phyloP scores from a whole-genome alignment of 306 rosid genomes.

The Sicyos edulis region DNA sequence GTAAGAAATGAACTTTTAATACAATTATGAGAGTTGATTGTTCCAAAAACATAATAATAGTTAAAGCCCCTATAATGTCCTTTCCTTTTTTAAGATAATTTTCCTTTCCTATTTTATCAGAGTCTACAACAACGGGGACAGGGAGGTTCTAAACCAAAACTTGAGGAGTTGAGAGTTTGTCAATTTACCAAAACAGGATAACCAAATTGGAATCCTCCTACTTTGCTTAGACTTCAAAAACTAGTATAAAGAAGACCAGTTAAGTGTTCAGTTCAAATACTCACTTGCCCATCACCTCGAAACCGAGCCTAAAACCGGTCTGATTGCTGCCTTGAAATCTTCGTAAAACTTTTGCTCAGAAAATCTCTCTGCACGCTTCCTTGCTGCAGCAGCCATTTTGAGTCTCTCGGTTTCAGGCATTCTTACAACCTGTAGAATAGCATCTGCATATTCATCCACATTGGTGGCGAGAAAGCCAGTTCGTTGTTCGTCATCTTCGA shows the following conservation, averaged over 20 bases:
- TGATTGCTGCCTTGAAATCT: constrained; percentile 66
- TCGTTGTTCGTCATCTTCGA: constrained; percentile 66
- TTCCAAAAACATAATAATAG: neutral
- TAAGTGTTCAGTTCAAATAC: constrained; percentile 5
- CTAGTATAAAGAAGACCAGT: constrained; percentile 5
- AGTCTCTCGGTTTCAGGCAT: constrained; percentile 66
- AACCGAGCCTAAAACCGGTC: constrained; percentile 35
- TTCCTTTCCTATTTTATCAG: neutral
- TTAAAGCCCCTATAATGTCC: neutral
- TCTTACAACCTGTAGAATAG: constrained; percentile 46
- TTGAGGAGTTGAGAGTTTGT: neutral
- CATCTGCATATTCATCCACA: constrained; percentile 74
- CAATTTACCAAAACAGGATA: neutral
- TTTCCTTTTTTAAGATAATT: neutral
- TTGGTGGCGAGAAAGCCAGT: constrained; percentile 81
- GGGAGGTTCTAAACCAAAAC: neutral
- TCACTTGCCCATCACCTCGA: constrained; percentile 27
- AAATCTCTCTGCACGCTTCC: constrained; percentile 68
- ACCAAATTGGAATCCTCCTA: neutral
- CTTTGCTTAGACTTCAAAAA: neutral
- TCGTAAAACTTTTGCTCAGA: constrained; percentile 80
- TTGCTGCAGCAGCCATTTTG: constrained; percentile 74
- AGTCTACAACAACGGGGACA: neutral
- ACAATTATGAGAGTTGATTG: neutral
- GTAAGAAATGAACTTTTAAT: too few relatives aligned